Evolutionary conservation across 2,329 filamentous ascomycete species (phyloP).

Genomic region (Sodiomyces alkalinus): DNA sequence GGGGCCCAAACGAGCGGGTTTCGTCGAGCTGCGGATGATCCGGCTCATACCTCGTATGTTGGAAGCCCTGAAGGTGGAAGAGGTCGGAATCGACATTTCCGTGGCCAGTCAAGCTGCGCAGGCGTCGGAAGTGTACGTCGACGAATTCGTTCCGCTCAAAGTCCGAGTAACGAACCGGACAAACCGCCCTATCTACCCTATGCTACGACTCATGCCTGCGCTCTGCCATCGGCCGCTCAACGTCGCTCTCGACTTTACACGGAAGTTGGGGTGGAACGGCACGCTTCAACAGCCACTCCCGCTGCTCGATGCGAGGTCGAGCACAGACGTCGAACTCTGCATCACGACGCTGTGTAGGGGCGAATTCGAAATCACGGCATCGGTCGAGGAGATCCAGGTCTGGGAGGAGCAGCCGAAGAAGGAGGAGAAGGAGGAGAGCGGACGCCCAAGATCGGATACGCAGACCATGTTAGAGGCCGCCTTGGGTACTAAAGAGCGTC

Average conservation of each 20-base stretch:
- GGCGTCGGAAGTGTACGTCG: slow-evolving; percentile 19
- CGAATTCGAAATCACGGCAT: slow-evolving; percentile 67
- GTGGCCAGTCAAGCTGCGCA: slow-evolving; percentile 21
- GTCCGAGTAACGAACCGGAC: slow-evolving; percentile 66
- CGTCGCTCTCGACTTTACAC: slow-evolving; percentile 64
- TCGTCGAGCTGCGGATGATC: slow-evolving; percentile 62
- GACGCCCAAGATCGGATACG: slow-evolving; percentile 33
- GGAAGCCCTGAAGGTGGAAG: slow-evolving; percentile 66
- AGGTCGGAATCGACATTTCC: slow-evolving; percentile 52
- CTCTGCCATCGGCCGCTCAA: slow-evolving; percentile 58
- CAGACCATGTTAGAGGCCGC: slow-evolving; percentile 42
- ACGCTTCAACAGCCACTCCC: slow-evolving; percentile 63
- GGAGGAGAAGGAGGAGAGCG: slow-evolving; percentile 13
- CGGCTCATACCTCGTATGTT: slow-evolving; percentile 66
- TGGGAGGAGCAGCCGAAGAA: slow-evolving; percentile 18
- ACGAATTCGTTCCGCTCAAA: slow-evolving; percentile 54
- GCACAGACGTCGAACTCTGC: slow-evolving; percentile 48
- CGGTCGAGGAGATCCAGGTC: slow-evolving; percentile 63
- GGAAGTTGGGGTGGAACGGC: slow-evolving; percentile 74
- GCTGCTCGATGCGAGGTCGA: slow-evolving; percentile 40
- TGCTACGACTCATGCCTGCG: slow-evolving; percentile 63
- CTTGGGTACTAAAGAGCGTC: slow-evolving; percentile 42
- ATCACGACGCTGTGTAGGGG: slow-evolving; percentile 65
- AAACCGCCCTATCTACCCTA: slow-evolving; percentile 47
- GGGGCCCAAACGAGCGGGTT: slow-evolving; percentile 40